phyloP scores from a whole-genome alignment of 306 rosid species.

The Cicer judaicum region DNA sequence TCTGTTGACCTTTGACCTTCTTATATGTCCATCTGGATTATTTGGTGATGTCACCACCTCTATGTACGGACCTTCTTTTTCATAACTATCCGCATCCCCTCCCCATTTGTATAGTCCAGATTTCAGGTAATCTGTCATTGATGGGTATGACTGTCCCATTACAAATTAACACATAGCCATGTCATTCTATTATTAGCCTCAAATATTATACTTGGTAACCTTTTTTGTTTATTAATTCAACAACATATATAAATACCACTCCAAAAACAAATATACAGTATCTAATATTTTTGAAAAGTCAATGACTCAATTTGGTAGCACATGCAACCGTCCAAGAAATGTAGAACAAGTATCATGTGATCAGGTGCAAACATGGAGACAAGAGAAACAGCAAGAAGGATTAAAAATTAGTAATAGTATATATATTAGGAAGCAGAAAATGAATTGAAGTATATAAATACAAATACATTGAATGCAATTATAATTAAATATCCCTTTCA shows the following conservation, averaged over 20 bases:
- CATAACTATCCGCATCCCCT: constrained; percentile 69
- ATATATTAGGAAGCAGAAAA: constrained; percentile 1
- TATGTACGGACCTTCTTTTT: constrained; percentile 68
- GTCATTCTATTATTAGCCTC: not conserved
- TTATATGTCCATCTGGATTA: constrained; percentile 80
- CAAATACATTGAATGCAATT: constrained; percentile 16
- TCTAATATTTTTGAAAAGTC: too few species aligned
- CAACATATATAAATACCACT: too few species aligned
- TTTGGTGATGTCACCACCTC: constrained; percentile 91
- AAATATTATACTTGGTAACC: not conserved
- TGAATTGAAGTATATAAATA: too few species aligned
- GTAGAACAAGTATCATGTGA: constrained; percentile 40
- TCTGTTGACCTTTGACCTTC: constrained; percentile 66
- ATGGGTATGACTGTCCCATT: constrained; percentile 69
- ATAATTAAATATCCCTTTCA: not conserved
- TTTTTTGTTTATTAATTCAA: too few species aligned
- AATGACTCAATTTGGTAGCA: not conserved
- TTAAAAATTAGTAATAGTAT: not conserved
- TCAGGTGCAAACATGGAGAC: constrained; percentile 5
- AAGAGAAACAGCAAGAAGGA: not conserved
- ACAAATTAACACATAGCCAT: not conserved
- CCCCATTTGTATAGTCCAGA: constrained; percentile 87
- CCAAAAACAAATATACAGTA: too few species aligned
- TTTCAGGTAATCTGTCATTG: constrained; percentile 77
- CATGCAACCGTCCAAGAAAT: constrained; percentile 35